Percentiles rank a stretch among this genome's conserved stretches.
Conservation (phyloP, 352 stramenopile species). For the Phytophthora sp. region DNA sequence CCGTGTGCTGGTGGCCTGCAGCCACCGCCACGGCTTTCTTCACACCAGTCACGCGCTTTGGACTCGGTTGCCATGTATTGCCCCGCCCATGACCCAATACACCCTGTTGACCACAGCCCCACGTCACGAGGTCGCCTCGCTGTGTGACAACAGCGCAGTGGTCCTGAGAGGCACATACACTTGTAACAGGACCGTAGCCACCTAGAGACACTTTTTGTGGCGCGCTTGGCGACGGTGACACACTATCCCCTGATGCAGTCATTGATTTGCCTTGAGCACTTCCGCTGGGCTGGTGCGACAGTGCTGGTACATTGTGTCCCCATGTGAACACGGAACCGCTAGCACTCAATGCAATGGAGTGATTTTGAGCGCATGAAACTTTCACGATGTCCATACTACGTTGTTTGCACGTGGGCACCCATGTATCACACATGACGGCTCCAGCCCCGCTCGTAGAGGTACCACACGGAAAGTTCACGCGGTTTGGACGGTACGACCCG, state of each 20-base stretch:
- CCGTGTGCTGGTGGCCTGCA: conserved; percentile 79
- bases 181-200: conserved; percentile 51
- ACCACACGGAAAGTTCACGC: conserved; percentile 57
- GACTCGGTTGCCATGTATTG: conserved; percentile 80
- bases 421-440: conserved; percentile 59
- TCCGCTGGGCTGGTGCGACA: conserved; percentile 49
- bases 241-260: conserved; percentile 24
- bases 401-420: conserved; percentile 63
- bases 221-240: conserved; percentile 36
- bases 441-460: conserved; percentile 10
- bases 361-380: conserved; percentile 77
- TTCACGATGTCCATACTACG: conserved; percentile 61
- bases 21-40: conserved; percentile 77
- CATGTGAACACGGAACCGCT: conserved; percentile 78
- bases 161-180: conserved; percentile 76
- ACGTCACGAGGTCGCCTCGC: conserved; percentile 74
- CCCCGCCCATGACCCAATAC: conserved; percentile 71
- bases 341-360: conserved; percentile 77
- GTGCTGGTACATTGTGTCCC: conserved; percentile 70
- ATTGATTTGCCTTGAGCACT: no score
- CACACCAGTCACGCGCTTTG: conserved; percentile 75
- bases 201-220: conserved; percentile 53
- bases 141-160: conserved; percentile 78
- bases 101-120: conserved; percentile 72
- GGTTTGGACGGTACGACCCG: conserved; percentile 68